phyloP scores from a whole-genome alignment of 1,139 yeast species.

The Taiozyma sp. region DNA sequence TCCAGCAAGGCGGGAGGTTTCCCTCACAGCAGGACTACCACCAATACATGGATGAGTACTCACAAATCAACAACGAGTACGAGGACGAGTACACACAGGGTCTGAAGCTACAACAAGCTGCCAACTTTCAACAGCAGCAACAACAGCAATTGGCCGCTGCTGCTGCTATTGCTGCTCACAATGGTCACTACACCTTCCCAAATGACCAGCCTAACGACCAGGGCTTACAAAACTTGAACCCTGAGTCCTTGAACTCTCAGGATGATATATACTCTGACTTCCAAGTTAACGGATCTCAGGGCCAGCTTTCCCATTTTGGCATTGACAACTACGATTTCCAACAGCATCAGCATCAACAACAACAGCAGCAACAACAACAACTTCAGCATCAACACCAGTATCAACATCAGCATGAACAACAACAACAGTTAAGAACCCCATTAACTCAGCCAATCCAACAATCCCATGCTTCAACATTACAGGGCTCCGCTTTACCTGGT shows the following conservation, averaged over 20 bases:
- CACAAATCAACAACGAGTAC: slow-evolving; percentile 4
- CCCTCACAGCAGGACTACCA: slow-evolving; percentile 12
- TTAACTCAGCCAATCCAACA: background rate
- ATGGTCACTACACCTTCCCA: background rate
- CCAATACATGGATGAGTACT: slow-evolving; percentile 9
- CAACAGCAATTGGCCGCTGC: background rate
- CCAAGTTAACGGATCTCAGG: background rate
- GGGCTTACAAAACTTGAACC: background rate
- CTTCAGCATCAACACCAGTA: background rate
- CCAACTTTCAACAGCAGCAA: slow-evolving; percentile 1
- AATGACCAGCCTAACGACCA: background rate
- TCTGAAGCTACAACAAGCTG: slow-evolving; percentile 2
- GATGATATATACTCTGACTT: background rate
- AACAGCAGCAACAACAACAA: background rate
- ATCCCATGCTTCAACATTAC: background rate
- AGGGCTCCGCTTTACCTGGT: background rate
- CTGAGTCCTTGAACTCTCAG: background rate
- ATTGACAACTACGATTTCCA: background rate
- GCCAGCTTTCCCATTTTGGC: background rate
- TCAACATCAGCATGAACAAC: background rate
- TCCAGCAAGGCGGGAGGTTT: slow-evolving; percentile 6
- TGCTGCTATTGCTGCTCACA: background rate
- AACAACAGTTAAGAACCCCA: background rate
- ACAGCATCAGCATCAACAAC: background rate
- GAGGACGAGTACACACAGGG: slow-evolving; percentile 4